Percentiles rank a stretch among this genome's conserved stretches.
These are phyloP conservation scores for Fusarium miscanthi DNA, from an alignment of 2,329 filamentous ascomycete genomes.

Conservation along the genomic window DNA sequence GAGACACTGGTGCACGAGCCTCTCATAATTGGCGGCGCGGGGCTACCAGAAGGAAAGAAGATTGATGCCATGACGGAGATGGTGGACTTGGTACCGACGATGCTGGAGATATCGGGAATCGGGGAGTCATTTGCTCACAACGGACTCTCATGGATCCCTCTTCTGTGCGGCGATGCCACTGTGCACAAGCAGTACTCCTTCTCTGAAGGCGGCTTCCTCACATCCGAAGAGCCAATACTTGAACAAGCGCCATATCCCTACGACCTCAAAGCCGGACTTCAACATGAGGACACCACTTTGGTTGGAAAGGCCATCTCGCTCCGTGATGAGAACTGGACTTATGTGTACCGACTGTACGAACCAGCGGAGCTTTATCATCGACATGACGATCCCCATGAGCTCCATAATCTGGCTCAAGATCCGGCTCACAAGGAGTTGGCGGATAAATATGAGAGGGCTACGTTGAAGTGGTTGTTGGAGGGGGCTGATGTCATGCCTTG, in stretches of 20 bases:
- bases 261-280: conserved; percentile 58
- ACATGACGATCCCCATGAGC: conserved; percentile 51
- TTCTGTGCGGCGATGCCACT: conserved; percentile 39
- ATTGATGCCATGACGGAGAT: conserved; percentile 55
- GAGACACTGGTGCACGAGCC: conserved; percentile 57
- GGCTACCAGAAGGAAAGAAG: conserved; percentile 50
- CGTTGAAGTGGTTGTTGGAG: conserved; percentile 54
- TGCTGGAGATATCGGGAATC: conserved; percentile 54
- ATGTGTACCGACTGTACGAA: conserved; percentile 59
- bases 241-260: conserved; percentile 58
- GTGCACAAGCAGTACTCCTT: conserved; percentile 55
- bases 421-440: conserved; percentile 39
- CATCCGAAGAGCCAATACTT: conserved; percentile 57
- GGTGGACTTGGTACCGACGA: conserved; percentile 58
- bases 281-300: conserved; percentile 56
- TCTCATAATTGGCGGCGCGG: conserved; percentile 56
- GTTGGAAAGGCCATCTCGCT: conserved; percentile 57
- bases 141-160: conserved; percentile 50
- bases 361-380: conserved; percentile 57
- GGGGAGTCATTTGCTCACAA: conserved; percentile 55
- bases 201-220: conserved; percentile 58
- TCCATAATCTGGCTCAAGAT: conserved; percentile 52
- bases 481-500: conserved; percentile 52
- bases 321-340: conserved; percentile 54
- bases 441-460: conserved; percentile 42